phyloP scores from a whole-genome alignment of 768 basidiomycete genomes.

The Mycena pura region DNA sequence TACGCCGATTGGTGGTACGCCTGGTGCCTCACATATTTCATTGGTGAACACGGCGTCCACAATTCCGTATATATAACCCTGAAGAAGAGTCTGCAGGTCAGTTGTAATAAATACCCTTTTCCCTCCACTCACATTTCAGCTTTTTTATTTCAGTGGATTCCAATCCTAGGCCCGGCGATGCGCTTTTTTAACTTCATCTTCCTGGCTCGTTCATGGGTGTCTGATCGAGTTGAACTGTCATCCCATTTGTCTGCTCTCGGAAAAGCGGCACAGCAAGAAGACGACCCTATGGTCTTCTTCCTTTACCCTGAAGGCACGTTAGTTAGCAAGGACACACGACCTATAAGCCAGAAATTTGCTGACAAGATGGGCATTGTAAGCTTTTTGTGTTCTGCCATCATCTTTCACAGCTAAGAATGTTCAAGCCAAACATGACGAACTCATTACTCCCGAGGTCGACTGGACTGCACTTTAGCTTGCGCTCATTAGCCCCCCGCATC shows the following conservation, averaged over 20 bases:
- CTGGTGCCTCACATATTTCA: constrained; percentile 83
- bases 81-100: constrained; percentile 86
- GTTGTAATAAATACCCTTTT: neutral
- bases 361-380: constrained; percentile 89
- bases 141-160: constrained; percentile 56
- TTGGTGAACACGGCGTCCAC: constrained; percentile 64
- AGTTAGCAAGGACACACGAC: constrained; percentile 84
- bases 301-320: constrained; percentile 98
- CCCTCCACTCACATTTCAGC: neutral
- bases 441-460: constrained; percentile 92
- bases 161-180: constrained; percentile 94
- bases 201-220: constrained; percentile 88
- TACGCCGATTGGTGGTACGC: constrained; percentile 90
- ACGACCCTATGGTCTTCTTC: constrained; percentile 79
- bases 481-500: constrained; percentile 79
- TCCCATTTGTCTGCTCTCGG: constrained; percentile 73
- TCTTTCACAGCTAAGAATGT: neutral
- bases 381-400: constrained; percentile 22
- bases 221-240: constrained; percentile 75
- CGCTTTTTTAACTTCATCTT: constrained; percentile 96
- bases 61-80: constrained; percentile 87
- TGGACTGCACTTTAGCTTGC: constrained; percentile 84
- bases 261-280: constrained; percentile 66
- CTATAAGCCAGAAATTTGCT: constrained; percentile 85
- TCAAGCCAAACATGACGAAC: constrained; percentile 79